Evolutionary conservation across 768 basidiomycete genomes (phyloP).

Genomic region (Cystofilobasidium ferigula): DNA sequence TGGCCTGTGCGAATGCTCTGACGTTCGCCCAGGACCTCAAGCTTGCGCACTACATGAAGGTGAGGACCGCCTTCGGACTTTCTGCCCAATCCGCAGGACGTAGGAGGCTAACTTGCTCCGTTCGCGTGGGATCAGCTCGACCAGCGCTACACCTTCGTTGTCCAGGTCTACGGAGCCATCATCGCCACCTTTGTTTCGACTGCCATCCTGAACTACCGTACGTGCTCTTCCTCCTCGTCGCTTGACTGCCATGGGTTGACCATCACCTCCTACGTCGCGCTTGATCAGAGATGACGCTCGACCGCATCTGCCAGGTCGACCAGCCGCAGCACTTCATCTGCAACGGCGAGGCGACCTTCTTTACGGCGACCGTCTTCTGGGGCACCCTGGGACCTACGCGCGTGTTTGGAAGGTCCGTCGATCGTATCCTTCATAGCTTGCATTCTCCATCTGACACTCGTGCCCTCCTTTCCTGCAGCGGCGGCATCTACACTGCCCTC

Average conservation of each 20-base stretch:
- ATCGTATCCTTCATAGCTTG: constrained; percentile 49
- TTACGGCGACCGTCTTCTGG: constrained; percentile 40
- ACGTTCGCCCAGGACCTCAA: constrained; percentile 65
- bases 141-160: constrained; percentile 61
- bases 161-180: constrained; percentile 26
- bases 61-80: too few species aligned
- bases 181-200: constrained; percentile 40
- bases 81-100: too few species aligned
- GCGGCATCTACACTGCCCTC: constrained; percentile 45
- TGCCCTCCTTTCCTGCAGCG: background rate
- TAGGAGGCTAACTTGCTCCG: too few species aligned
- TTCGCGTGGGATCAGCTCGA: too few species aligned
- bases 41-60: constrained; percentile 51
- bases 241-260: too few species aligned
- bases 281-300: constrained; percentile 33
- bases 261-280: too few species aligned
- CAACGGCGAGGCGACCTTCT: constrained; percentile 38
- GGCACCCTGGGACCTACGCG: constrained; percentile 40
- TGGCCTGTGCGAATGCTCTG: constrained; percentile 44
- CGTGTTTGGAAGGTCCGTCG: constrained; percentile 38
- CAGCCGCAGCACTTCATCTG: constrained; percentile 32
- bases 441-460: constrained; percentile 40
- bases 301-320: constrained; percentile 44
- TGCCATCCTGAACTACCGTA: constrained; percentile 25
- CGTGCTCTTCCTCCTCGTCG: background rate